These are phyloP conservation scores for Groenewaldozyma salmanticensis DNA, from an alignment of 805 yeast genomes.

Conservation along the genomic window DNA sequence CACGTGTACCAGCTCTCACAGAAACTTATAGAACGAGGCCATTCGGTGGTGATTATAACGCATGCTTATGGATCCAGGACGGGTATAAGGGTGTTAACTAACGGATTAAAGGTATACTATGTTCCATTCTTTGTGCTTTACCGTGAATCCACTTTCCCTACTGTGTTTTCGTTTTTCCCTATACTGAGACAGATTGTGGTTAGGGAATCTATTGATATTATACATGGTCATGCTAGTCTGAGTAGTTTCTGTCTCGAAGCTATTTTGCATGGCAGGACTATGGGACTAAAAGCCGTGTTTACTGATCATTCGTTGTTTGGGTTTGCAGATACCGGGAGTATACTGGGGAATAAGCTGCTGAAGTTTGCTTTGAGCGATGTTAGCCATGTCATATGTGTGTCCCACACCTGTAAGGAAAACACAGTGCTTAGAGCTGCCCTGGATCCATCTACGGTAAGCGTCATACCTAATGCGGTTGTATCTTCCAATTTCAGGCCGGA, in stretches of 20 bases:
- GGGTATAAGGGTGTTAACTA: slow-evolving; percentile 75
- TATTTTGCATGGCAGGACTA: slow-evolving; percentile 79
- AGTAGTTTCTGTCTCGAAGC: slow-evolving; percentile 84
- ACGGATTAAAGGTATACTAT: slow-evolving; percentile 88
- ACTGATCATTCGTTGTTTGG: slow-evolving; percentile 97
- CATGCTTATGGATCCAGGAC: slow-evolving; percentile 78
- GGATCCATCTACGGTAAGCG: slow-evolving; percentile 71
- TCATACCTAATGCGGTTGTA: slow-evolving; percentile 95
- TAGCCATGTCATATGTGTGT: slow-evolving; percentile 92
- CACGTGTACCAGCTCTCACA: slow-evolving; percentile 86
- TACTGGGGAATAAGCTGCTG: slow-evolving; percentile 76
- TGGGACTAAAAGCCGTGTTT: slow-evolving; percentile 86
- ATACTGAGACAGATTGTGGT: slow-evolving; percentile 73
- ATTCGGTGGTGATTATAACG: slow-evolving; percentile 76
- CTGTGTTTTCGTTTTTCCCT: slow-evolving; percentile 84
- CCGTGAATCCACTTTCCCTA: slow-evolving; percentile 78
- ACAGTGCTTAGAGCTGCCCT: slow-evolving; percentile 80
- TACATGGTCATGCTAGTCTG: slow-evolving; percentile 92
- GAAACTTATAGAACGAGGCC: slow-evolving; percentile 69
- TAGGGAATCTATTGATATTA: slow-evolving; percentile 76
- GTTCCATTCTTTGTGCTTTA: slow-evolving; percentile 75
- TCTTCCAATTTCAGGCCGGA: slow-evolving; percentile 57
- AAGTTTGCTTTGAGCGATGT: slow-evolving; percentile 78
- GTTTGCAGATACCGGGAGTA: slow-evolving; percentile 74
- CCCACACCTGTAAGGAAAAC: slow-evolving; percentile 93